Percentiles rank a stretch among this genome's conserved stretches.
These are phyloP conservation scores for Boletus rubescentipes DNA, from an alignment of 768 basidiomycete species.

Conservation along the genomic window DNA sequence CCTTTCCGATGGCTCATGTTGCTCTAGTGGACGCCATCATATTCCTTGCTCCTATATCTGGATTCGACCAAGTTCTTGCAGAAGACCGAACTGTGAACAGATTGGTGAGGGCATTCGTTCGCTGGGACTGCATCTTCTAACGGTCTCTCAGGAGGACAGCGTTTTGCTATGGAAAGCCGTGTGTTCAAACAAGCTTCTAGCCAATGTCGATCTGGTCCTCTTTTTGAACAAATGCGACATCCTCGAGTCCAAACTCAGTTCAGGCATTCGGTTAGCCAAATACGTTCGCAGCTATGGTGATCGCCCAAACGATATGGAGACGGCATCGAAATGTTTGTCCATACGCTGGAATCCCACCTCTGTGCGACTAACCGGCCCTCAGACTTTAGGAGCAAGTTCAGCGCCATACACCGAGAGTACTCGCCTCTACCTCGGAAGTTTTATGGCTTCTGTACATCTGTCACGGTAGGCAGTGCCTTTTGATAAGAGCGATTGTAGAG, in stretches of 20 bases:
- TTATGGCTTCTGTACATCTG: constrained; percentile 75
- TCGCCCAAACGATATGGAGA: constrained; percentile 67
- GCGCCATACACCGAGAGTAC: constrained; percentile 73
- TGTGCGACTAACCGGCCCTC: background rate
- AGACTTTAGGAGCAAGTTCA: constrained; percentile 73
- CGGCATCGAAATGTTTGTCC: constrained; percentile 60
- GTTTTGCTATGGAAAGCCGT: constrained; percentile 74
- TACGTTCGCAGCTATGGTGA: constrained; percentile 73
- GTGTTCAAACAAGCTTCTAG: constrained; percentile 68
- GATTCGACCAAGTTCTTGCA: constrained; percentile 52
- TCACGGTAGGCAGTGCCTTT: constrained; percentile 48
- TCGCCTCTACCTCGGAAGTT: constrained; percentile 74
- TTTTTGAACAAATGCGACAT: constrained; percentile 86
- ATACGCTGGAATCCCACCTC: background rate
- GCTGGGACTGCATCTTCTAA: background rate
- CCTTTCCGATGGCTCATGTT: background rate
- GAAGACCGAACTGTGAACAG: constrained; percentile 55
- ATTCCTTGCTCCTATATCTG: constrained; percentile 59
- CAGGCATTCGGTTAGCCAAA: constrained; percentile 62
- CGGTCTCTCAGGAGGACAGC: constrained; percentile 60
- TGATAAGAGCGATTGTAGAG: background rate
- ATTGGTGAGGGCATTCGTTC: constrained; percentile 33
- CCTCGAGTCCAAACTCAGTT: constrained; percentile 59
- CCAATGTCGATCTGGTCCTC: constrained; percentile 69
- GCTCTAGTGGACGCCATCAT: constrained; percentile 46